Conservation (phyloP, 192 early-diverging fungal genomes). For the Coemansia sp. region DNA sequence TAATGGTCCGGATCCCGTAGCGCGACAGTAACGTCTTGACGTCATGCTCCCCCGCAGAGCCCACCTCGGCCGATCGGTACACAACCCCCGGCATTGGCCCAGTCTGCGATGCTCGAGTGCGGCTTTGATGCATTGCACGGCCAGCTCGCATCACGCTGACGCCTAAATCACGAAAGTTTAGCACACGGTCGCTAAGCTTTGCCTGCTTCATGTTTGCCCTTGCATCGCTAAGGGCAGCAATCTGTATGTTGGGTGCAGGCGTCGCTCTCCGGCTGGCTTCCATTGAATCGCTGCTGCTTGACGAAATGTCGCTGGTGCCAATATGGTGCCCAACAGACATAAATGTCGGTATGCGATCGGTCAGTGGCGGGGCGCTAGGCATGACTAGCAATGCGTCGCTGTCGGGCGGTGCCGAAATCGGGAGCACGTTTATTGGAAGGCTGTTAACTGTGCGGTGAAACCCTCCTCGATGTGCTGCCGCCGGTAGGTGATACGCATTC, state of each 20-base stretch:
- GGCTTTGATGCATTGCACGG: slow-evolving; percentile 17
- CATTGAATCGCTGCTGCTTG: background rate
- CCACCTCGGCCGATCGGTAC: slow-evolving; percentile 52
- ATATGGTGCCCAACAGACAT: slow-evolving; percentile 16
- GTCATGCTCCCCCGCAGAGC: slow-evolving; percentile 44
- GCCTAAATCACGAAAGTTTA: slow-evolving; percentile 52
- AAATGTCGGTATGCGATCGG: slow-evolving; percentile 22
- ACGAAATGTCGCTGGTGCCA: background rate
- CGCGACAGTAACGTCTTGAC: slow-evolving; percentile 44
- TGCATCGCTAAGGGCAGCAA: slow-evolving; percentile 31
- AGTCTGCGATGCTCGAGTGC: slow-evolving; percentile 12
- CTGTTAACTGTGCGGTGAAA: slow-evolving; percentile 29
- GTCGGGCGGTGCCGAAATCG: slow-evolving; percentile 24
- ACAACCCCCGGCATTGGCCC: slow-evolving; percentile 52
- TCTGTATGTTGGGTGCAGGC: slow-evolving; percentile 26
- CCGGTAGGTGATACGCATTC: slow-evolving; percentile 10
- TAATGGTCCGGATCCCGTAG: slow-evolving; percentile 55
- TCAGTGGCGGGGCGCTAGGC: slow-evolving; percentile 37
- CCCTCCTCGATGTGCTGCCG: slow-evolving; percentile 14
- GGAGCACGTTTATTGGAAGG: slow-evolving; percentile 21
- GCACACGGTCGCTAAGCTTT: slow-evolving; percentile 43
- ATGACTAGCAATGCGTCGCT: slow-evolving; percentile 4
- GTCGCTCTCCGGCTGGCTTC: slow-evolving; percentile 10
- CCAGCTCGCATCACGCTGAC: slow-evolving; percentile 39
- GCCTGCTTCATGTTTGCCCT: slow-evolving; percentile 12